Conservation (phyloP, 371 early-diverging fungal species). For the Mucor lusitanicus region DNA sequence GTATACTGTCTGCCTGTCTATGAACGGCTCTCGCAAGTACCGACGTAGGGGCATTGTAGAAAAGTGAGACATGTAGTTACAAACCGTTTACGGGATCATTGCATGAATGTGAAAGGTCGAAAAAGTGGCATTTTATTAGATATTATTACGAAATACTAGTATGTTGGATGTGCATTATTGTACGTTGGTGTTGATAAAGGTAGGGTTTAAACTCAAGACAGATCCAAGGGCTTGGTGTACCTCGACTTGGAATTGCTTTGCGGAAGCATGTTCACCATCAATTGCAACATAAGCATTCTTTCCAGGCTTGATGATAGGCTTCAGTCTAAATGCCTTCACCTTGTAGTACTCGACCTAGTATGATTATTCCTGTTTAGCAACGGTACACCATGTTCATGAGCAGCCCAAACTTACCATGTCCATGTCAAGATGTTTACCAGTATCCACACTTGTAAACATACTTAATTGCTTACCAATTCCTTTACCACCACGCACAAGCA, state of each 20-base stretch:
- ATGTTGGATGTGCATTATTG: background rate
- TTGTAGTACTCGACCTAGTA: constrained; percentile 69
- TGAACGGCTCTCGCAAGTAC: too few relatives aligned
- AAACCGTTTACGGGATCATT: too few relatives aligned
- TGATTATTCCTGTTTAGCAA: background rate
- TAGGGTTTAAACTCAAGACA: constrained; percentile 46
- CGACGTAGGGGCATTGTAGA: too few relatives aligned
- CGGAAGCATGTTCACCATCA: constrained; percentile 66
- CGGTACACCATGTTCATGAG: background rate
- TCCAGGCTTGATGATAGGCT: constrained; percentile 42
- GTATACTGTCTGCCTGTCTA: too few relatives aligned
- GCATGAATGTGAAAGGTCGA: too few relatives aligned
- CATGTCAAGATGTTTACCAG: constrained; percentile 51
- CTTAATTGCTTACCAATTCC: constrained; percentile 34
- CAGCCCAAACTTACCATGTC: constrained; percentile 44
- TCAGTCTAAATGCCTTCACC: constrained; percentile 59
- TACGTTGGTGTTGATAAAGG: constrained; percentile 24
- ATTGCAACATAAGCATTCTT: constrained; percentile 55
- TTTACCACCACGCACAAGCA: constrained; percentile 45
- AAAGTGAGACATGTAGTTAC: too few relatives aligned
- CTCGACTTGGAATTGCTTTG: constrained; percentile 62
- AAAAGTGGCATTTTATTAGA: background rate
- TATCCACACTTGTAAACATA: constrained; percentile 53
- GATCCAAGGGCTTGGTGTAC: constrained; percentile 57
- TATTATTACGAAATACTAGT: background rate